phyloP scores from a whole-genome alignment of 2,329 filamentous ascomycete genomes.

The Coleophoma eucalyptorum region DNA sequence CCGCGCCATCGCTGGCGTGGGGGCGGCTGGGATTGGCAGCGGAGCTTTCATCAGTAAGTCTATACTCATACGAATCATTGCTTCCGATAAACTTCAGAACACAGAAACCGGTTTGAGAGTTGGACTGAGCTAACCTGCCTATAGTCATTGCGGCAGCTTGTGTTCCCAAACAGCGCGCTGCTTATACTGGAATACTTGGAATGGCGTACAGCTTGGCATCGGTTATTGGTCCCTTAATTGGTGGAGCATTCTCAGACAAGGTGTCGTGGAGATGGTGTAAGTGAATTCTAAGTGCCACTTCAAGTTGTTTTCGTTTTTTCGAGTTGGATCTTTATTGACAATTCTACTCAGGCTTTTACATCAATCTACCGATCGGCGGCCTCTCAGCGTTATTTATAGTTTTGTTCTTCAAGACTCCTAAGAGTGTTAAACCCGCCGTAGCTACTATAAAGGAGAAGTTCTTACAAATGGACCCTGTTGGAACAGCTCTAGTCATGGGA shows the following conservation, averaged over 20 bases:
- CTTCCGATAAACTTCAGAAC: too few relatives aligned
- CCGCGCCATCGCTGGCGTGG: conserved; percentile 22
- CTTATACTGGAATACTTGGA: conserved; percentile 22
- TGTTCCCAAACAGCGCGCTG: conserved; percentile 20
- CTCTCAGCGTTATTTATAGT: conserved; percentile 30
- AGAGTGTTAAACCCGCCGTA: background rate
- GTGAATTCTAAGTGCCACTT: too few relatives aligned
- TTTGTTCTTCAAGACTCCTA: conserved; percentile 26
- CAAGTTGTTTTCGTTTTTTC: too few relatives aligned
- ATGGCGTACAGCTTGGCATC: conserved; percentile 8
- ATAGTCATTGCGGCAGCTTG: too few relatives aligned
- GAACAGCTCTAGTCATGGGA: conserved; percentile 37
- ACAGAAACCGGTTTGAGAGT: too few relatives aligned
- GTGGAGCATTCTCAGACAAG: conserved; percentile 4
- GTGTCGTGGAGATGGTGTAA: conserved; percentile 11
- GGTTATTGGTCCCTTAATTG: conserved; percentile 7
- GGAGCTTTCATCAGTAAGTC: conserved; percentile 34
- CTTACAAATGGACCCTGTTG: conserved; percentile 39
- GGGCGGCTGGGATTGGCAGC: conserved; percentile 20
- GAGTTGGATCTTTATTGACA: too few relatives aligned
- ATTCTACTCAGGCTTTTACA: conserved; percentile 10
- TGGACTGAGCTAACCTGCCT: too few relatives aligned
- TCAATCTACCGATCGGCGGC: conserved; percentile 36
- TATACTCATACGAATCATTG: too few relatives aligned
- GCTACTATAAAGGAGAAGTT: conserved; percentile 31